Evolutionary conservation across 768 basidiomycete species (phyloP).

Genomic region (Mycena pura): DNA sequence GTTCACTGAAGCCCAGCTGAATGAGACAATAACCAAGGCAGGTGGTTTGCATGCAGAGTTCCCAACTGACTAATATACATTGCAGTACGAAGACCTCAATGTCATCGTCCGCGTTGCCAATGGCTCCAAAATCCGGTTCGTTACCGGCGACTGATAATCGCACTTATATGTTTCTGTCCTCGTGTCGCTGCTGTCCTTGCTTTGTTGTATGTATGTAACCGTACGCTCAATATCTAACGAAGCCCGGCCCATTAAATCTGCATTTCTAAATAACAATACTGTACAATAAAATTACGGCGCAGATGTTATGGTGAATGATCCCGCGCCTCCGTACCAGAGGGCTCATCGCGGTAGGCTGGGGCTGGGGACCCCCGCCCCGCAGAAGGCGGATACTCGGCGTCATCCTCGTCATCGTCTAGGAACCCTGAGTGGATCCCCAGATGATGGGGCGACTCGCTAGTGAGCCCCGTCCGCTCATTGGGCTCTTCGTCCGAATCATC

Average conservation of each 20-base stretch:
- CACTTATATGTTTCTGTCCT: neutral
- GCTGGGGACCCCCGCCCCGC: constrained; percentile 16
- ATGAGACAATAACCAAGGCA: constrained; percentile 84
- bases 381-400: constrained; percentile 25
- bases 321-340: neutral
- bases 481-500: constrained; percentile 82
- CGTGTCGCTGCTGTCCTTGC: constrained; percentile 12
- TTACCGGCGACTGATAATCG: constrained; percentile 37
- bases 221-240: too few species aligned
- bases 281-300: too few species aligned
- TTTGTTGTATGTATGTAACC: too few species aligned
- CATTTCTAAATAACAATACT: too few species aligned
- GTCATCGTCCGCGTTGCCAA: constrained; percentile 86
- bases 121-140: constrained; percentile 80
- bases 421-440: constrained; percentile 26
- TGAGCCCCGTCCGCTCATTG: constrained; percentile 75
- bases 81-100: constrained; percentile 86
- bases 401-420: constrained; percentile 70
- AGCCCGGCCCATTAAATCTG: too few species aligned
- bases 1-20: constrained; percentile 90
- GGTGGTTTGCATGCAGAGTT: constrained; percentile 36
- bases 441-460: constrained; percentile 34
- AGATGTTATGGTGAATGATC: too few species aligned
- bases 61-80: neutral
- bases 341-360: constrained; percentile 15